Base-by-base conservation (phyloP, 139 green algal species). In the Microglena sp. region DNA sequence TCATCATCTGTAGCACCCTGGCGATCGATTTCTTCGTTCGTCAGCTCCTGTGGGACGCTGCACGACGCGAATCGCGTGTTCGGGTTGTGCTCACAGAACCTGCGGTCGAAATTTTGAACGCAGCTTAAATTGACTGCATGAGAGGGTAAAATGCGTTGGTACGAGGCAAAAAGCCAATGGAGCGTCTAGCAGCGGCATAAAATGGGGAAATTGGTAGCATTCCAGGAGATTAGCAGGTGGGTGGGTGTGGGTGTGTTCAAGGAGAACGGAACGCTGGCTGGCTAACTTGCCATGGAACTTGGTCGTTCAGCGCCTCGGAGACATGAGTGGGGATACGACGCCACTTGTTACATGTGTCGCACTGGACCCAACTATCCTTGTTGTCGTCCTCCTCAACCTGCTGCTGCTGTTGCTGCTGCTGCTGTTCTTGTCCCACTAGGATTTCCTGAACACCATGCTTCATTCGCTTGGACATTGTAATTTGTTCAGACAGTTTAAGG, bases 331-430 rank as follows among this genome's bases (percentile, higher is more conserved):
- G 77, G 8, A 94, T 68, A 4, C 87, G 72, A 18, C 90, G 62
- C 90, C 90, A 97, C 59, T 92, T 91, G 2, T 71, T 67, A 68
- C 90, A 97, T 0, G 55, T 53, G 61, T 95, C 90, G 61, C 90
- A 97, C 21, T 86, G 72, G 5, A 94, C 82, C 89, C 89, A 96
- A 22, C 73, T 55, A 18, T 80, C 66, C 35, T 59, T 67, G 35
- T n/a, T n/a, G n/a, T n/a, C n/a, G n/a, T n/a, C n/a, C n/a, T n/a
- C n/a, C n/a, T n/a, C n/a, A n/a, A n/a, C n/a, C 4, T 50, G 46
- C 18, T 32, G 18, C 15, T 58, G 7, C 15, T 26, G 7, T 28
- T 21, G 46, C 15, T 21, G 22, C 5, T 32, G 6, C 7, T n/a
- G 5, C 15, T 21, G 15, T 58, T 21, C 22, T 27, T 8, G 2